These are phyloP conservation scores for Curvularia lunata DNA, from an alignment of 2,329 filamentous ascomycete species.

Conservation along the genomic window DNA sequence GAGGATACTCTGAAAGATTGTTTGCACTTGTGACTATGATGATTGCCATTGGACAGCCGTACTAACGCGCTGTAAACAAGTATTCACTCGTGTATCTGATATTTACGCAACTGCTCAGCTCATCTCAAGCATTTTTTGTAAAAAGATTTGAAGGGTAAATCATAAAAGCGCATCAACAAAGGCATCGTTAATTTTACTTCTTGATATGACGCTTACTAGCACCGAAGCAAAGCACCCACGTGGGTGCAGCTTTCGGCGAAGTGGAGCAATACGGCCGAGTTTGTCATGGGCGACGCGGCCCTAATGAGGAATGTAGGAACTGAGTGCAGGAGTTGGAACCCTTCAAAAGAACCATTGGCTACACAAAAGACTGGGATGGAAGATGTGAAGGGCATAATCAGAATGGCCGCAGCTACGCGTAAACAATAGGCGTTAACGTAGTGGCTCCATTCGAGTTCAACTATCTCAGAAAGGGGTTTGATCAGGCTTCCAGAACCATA, in stretches of 20 bases:
- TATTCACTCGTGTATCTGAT: not conserved
- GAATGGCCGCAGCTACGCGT: conserved; percentile 53
- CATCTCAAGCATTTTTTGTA: not conserved
- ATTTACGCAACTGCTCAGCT: not conserved
- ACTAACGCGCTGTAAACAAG: not conserved
- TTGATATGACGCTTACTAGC: conserved; percentile 29
- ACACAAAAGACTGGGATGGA: conserved; percentile 53
- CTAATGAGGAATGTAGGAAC: conserved; percentile 4
- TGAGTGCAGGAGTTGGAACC: conserved; percentile 30
- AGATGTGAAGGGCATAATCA: conserved; percentile 50
- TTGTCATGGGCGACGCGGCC: conserved; percentile 15
- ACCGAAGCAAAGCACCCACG: conserved; percentile 49
- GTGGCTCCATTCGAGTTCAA: conserved; percentile 1
- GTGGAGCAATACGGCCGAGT: conserved; percentile 9
- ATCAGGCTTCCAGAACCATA: conserved; percentile 6
- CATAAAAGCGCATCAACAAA: not conserved
- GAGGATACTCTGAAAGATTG: not conserved
- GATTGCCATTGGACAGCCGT: not conserved
- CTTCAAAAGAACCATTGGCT: conserved; percentile 43
- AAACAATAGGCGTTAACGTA: conserved; percentile 6
- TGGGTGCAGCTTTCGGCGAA: conserved; percentile 45
- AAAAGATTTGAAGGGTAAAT: not conserved
- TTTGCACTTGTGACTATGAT: not conserved
- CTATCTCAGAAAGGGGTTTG: conserved; percentile 1
- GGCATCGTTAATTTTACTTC: not conserved